These are phyloP conservation scores for Aspergillus avenaceus DNA, from an alignment of 495 filamentous ascomycete species.

Conservation along the genomic window DNA sequence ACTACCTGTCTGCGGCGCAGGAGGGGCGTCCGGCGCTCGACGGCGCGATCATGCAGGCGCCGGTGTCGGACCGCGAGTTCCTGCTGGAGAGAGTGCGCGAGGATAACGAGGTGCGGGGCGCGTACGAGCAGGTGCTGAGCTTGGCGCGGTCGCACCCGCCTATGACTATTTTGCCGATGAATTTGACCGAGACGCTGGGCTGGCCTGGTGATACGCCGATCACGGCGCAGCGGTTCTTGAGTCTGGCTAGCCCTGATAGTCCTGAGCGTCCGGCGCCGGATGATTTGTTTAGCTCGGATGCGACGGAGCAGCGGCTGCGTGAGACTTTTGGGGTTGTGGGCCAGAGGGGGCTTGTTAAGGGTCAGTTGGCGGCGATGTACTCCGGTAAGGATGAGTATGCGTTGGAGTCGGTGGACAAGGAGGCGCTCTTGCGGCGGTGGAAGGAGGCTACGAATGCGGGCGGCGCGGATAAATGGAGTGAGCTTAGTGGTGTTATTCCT, in stretches of 20 bases:
- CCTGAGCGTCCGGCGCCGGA: constrained; percentile 62
- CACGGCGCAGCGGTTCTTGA: constrained; percentile 54
- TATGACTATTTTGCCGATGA: constrained; percentile 52
- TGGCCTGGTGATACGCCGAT: constrained; percentile 56
- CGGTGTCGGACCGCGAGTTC: constrained; percentile 73
- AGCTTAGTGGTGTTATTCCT: constrained; percentile 52
- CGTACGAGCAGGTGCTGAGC: constrained; percentile 47
- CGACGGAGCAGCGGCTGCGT: constrained; percentile 53
- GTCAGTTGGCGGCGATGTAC: constrained; percentile 50
- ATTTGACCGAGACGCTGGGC: constrained; percentile 38
- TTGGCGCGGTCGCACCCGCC: constrained; percentile 41
- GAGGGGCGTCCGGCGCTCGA: constrained; percentile 51
- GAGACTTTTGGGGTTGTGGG: constrained; percentile 63
- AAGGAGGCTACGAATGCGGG: constrained; percentile 51
- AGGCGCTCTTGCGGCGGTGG: constrained; percentile 62
- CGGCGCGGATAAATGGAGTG: constrained; percentile 43
- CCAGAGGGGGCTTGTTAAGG: constrained; percentile 49
- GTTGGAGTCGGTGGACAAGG: constrained; percentile 58
- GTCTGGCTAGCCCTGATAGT: constrained; percentile 55
- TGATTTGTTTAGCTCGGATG: constrained; percentile 84
- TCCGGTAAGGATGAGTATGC: constrained; percentile 72
- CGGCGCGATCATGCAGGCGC: constrained; percentile 79
- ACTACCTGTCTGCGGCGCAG: constrained; percentile 52
- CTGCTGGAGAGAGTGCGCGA: constrained; percentile 31
- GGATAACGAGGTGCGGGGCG: constrained; percentile 25